phyloP scores from a whole-genome alignment of 371 early-diverging fungal genomes.

The Rhizopus stolonifer region DNA sequence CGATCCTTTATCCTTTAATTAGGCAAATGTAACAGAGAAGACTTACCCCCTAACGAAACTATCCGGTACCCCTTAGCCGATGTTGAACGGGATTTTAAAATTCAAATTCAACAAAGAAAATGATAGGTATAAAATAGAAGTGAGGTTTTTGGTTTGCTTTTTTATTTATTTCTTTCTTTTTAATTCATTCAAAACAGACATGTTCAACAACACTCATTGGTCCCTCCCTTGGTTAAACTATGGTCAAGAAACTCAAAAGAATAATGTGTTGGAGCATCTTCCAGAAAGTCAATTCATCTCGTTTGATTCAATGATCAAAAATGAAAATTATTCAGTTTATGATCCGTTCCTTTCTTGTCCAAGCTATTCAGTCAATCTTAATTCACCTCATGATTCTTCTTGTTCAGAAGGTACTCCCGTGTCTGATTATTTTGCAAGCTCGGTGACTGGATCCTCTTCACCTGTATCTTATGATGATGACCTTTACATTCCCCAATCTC shows the following conservation, averaged over 20 bases:
- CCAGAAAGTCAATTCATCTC: not conserved
- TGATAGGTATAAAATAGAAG: no score
- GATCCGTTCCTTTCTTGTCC: not conserved
- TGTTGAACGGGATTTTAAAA: not conserved
- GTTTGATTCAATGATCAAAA: no score
- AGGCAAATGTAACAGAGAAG: not conserved
- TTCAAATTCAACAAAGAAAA: constrained; percentile 9
- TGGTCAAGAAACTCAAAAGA: no score
- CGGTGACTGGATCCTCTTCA: not conserved
- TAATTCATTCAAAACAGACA: not conserved
- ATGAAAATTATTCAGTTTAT: not conserved
- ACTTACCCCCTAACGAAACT: not conserved
- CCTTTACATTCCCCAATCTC: not conserved
- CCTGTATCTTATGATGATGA: not conserved
- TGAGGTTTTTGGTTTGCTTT: constrained; percentile 3
- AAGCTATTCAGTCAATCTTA: not conserved
- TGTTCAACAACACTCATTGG: not conserved
- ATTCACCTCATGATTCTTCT: not conserved
- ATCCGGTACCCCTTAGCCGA: not conserved
- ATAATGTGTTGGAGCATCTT: no score
- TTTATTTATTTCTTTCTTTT: not conserved
- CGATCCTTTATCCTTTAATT: constrained; percentile 1
- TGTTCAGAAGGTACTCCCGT: not conserved
- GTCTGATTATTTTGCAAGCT: not conserved
- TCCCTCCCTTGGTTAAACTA: no score